A percentile compares a stretch with the other conserved stretches of the same genome.
These are phyloP conservation scores for Cladobotryum protrusum DNA, from an alignment of 2,329 filamentous ascomycete genomes.

Conservation along the genomic window DNA sequence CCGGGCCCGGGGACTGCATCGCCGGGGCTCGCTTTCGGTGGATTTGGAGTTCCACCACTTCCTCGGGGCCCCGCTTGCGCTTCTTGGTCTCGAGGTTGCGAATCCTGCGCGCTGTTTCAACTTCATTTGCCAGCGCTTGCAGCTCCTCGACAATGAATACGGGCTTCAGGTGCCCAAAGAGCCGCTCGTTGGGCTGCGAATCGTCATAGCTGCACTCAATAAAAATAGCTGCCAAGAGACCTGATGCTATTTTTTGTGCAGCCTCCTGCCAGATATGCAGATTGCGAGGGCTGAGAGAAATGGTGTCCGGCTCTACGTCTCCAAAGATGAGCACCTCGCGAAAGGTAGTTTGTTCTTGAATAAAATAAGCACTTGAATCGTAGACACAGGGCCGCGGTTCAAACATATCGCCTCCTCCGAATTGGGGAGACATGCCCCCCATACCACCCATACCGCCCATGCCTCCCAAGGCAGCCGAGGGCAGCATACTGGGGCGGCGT, in stretches of 20 bases:
- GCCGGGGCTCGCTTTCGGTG: conserved; percentile 16
- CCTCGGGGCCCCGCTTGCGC: conserved; percentile 49
- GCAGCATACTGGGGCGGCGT: conserved; percentile 24
- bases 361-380: conserved; percentile 90
- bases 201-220: conserved; percentile 96
- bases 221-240: conserved; percentile 72
- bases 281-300: conserved; percentile 78
- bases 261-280: conserved; percentile 80
- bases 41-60: conserved; percentile 12
- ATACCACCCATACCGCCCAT: conserved; percentile 1
- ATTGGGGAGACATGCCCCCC: conserved; percentile 17
- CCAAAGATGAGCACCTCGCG: conserved; percentile 89
- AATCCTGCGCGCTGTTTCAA: conserved; percentile 46
- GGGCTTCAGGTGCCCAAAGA: conserved; percentile 88
- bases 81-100: conserved; percentile 46
- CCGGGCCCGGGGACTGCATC: conserved; percentile 20
- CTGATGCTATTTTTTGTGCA: conserved; percentile 71
- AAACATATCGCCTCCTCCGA: conserved; percentile 19
- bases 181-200: conserved; percentile 63
- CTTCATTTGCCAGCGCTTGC: conserved; percentile 61
- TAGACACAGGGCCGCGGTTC: conserved; percentile 59
- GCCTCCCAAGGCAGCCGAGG: conserved; percentile 21
- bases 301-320: conserved; percentile 85
- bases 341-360: conserved; percentile 64
- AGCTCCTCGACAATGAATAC: conserved; percentile 77